Evolutionary conservation across 441 rosid genomes (phyloP).

Genomic region (Gossypium davidsonii): DNA sequence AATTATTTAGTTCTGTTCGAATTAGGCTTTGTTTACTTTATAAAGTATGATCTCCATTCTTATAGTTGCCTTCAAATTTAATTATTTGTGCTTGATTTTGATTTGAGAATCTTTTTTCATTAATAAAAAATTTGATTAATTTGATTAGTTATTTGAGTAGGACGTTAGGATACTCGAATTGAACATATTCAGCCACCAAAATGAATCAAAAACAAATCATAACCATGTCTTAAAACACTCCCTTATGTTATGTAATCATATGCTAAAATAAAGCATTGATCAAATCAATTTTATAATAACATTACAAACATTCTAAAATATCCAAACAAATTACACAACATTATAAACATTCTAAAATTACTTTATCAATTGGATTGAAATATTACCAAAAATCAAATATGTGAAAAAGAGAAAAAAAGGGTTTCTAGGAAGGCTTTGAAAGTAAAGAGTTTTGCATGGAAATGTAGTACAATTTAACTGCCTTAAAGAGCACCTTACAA

Average conservation of each 20-base stretch:
- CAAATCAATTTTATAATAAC: background rate
- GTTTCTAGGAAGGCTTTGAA: background rate
- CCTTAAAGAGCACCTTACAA: background rate
- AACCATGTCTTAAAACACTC: too few relatives aligned
- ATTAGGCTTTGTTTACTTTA: too few relatives aligned
- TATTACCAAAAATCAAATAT: background rate
- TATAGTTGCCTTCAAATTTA: too few relatives aligned
- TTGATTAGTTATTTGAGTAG: too few relatives aligned
- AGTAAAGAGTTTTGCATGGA: background rate
- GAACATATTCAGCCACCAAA: too few relatives aligned
- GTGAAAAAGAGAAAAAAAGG: background rate
- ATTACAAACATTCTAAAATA: background rate
- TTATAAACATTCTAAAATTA: background rate
- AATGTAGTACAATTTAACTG: background rate
- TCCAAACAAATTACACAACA: background rate
- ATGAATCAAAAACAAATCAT: too few relatives aligned
- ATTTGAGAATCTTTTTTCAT: too few relatives aligned
- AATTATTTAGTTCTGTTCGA: too few relatives aligned
- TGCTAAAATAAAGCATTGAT: background rate
- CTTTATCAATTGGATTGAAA: background rate
- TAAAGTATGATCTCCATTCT: too few relatives aligned
- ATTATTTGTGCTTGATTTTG: too few relatives aligned
- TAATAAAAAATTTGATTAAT: too few relatives aligned
- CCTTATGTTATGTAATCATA: background rate
- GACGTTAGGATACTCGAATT: too few relatives aligned